Base-by-base conservation (phyloP, 495 filamentous ascomycete species). In the Paragyromitra xinjiangensis region DNA sequence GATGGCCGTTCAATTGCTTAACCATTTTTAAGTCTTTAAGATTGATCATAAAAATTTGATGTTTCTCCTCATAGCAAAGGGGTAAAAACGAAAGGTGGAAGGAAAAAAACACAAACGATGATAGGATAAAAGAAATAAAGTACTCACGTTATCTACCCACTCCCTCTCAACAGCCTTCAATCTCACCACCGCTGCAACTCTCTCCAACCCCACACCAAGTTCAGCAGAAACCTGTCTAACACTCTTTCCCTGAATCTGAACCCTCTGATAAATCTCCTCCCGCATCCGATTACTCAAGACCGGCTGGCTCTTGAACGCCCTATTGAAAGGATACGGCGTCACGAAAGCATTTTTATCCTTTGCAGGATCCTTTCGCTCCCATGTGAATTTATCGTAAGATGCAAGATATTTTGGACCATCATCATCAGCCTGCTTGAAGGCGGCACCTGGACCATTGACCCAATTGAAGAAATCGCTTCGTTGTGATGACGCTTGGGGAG, bases 21-120 rank as follows among this genome's bases (percentile, higher is more conserved):
- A 93, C 89, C 92, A 94, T 89, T 84, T 86, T 76, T 85, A 79
- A 89, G 93, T 98, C 95, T 97, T 98, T 87, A 95, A 98, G 95
- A 98, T 95, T 97, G 97, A 99, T 98, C 95, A 91, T 87, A 86
- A 88, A 87, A 90, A 90, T 88, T 89, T 77, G 74, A 77, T 77
- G 44, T 73, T 88, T 88, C 86, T 93, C 92, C 90, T 91, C 91
- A 91, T 90, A 84, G 83, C 73, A 74, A 66, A 78, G 75, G 42
- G 50, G 61, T 37, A 8, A 50, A 48, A 12, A 48, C 1, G 26
- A 58, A 39, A 19, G 12, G 1, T 11, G 29, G 45, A 26, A 63
- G 26, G 63, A 24, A 40, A 65, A 26, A 64, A 58, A 56, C 22
- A 72, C 68, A 64, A 65, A 79, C 51, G 62, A 63, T 67, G 75